Conservation (phyloP, 2,329 filamentous ascomycete species). For the Sclerotinia borealis region DNA sequence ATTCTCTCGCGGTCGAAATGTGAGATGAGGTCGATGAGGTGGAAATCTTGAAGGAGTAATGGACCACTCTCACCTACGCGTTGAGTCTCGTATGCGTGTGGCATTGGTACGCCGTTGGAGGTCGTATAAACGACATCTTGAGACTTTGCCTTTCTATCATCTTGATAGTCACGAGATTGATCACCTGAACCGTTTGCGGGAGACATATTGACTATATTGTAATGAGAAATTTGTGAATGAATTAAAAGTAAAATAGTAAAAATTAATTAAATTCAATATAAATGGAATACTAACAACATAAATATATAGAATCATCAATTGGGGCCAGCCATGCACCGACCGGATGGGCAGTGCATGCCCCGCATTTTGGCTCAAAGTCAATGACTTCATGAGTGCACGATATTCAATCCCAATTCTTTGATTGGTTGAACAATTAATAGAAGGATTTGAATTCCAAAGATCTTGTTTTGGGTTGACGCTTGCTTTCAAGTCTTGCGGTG, state of each 20-base stretch:
- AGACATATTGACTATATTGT: slow-evolving; percentile 15
- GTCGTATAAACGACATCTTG: slow-evolving; percentile 46
- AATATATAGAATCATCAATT: neutral
- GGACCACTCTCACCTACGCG: slow-evolving; percentile 41
- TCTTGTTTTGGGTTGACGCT: neutral
- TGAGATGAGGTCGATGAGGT: slow-evolving; percentile 54
- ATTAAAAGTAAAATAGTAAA: neutral
- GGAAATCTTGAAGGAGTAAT: slow-evolving; percentile 52
- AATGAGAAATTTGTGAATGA: no score
- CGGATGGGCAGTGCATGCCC: neutral
- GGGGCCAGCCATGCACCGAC: neutral
- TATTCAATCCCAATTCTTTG: neutral
- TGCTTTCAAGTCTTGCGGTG: neutral
- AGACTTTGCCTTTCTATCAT: slow-evolving; percentile 37
- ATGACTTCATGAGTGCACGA: slow-evolving; percentile 3
- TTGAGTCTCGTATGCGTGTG: slow-evolving; percentile 53
- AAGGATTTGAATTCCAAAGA: neutral
- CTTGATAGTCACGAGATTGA: slow-evolving; percentile 37
- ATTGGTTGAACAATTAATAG: neutral
- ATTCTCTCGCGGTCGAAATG: slow-evolving; percentile 57
- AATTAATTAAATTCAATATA: neutral
- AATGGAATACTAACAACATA: neutral
- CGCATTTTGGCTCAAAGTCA: neutral
- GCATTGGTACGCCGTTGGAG: slow-evolving; percentile 37
- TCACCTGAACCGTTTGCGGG: slow-evolving; percentile 34